A percentile compares a stretch with the other conserved stretches of the same genome.
These are phyloP conservation scores for Microascus cirrosus DNA, from an alignment of 2,329 filamentous ascomycete genomes.

Conservation along the genomic window DNA sequence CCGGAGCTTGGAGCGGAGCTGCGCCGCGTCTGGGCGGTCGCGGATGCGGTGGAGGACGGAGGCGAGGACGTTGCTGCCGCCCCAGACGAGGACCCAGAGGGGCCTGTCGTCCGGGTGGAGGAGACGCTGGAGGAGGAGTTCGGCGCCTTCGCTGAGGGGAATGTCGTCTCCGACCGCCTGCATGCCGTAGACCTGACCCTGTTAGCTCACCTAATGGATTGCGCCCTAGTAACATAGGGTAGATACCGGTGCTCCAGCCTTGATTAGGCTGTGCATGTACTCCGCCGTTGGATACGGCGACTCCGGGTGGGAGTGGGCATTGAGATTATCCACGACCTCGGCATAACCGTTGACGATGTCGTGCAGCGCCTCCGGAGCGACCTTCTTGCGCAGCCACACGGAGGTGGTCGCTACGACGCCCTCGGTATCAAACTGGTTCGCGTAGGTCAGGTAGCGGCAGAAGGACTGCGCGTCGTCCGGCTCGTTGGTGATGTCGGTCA, in stretches of 20 bases:
- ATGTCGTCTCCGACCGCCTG: constrained; percentile 21
- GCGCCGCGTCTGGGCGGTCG: constrained; percentile 17
- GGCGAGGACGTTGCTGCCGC: constrained; percentile 40
- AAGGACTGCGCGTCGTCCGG: constrained; percentile 32
- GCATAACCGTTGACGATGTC: constrained; percentile 31
- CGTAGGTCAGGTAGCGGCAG: constrained; percentile 30
- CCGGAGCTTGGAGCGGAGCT: constrained; percentile 28
- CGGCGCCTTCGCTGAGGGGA: constrained; percentile 24
- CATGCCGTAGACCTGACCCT: constrained; percentile 10
- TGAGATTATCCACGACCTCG: constrained; percentile 32
- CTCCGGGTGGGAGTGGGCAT: constrained; percentile 31
- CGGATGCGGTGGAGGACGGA: constrained; percentile 30
- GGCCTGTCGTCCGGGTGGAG: constrained; percentile 19
- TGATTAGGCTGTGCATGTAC: constrained; percentile 21
- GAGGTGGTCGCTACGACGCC: constrained; percentile 32
- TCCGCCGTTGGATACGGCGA: constrained; percentile 26
- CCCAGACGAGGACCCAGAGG: constrained; percentile 42
- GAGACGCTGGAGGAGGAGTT: constrained; percentile 25
- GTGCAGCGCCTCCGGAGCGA: constrained; percentile 28
- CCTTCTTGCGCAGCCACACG: constrained; percentile 28
- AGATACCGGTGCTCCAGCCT: constrained; percentile 21
- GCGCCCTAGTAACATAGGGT: too few species aligned
- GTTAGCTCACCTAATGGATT: neutral
- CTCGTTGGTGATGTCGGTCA: constrained; percentile 33
- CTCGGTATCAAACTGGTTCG: constrained; percentile 32